Percentiles rank a stretch among this genome's conserved stretches.
Conservation (phyloP, 208 protist species). For the Vickermania spadyakhi region DNA sequence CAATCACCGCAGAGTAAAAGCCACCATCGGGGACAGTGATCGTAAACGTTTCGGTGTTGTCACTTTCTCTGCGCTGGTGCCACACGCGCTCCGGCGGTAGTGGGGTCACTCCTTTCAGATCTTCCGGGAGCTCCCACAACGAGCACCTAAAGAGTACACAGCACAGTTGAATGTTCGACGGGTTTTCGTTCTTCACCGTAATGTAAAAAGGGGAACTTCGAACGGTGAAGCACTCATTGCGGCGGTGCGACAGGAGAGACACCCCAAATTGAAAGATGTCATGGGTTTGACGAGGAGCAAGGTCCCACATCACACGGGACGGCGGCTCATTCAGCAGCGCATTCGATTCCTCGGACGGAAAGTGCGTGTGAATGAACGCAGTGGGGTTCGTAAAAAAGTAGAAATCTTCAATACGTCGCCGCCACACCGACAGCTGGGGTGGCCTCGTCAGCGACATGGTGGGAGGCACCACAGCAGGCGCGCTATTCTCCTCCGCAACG, state of each 20-base stretch:
- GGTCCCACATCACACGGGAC: conserved; percentile 34
- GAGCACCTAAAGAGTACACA: conserved; percentile 57
- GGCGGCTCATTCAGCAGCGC: conserved; percentile 32
- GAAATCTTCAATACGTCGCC: conserved; percentile 31
- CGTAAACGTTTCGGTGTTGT: conserved; percentile 59
- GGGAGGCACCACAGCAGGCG: neutral
- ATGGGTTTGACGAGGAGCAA: conserved; percentile 42
- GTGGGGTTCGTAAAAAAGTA: conserved; percentile 65
- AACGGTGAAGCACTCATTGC: conserved; percentile 26
- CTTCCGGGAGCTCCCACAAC: conserved; percentile 44
- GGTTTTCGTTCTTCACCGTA: conserved; percentile 32
- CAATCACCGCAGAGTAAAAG: conserved; percentile 66
- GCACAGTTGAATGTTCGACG: conserved; percentile 62
- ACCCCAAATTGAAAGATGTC: conserved; percentile 52
- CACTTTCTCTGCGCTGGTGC: conserved; percentile 66
- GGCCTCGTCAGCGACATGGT: conserved; percentile 1
- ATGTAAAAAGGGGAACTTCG: conserved; percentile 65
- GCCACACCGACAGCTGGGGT: conserved; percentile 3
- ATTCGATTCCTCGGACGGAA: conserved; percentile 19
- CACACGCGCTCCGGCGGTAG: conserved; percentile 70
- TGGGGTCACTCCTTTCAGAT: conserved; percentile 8
- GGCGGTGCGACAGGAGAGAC: conserved; percentile 30
- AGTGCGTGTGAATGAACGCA: conserved; percentile 53
- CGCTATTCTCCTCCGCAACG: neutral
- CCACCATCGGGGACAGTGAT: conserved; percentile 62